phyloP scores from a whole-genome alignment of 805 yeast genomes.

The Sugiyamaella americana region DNA sequence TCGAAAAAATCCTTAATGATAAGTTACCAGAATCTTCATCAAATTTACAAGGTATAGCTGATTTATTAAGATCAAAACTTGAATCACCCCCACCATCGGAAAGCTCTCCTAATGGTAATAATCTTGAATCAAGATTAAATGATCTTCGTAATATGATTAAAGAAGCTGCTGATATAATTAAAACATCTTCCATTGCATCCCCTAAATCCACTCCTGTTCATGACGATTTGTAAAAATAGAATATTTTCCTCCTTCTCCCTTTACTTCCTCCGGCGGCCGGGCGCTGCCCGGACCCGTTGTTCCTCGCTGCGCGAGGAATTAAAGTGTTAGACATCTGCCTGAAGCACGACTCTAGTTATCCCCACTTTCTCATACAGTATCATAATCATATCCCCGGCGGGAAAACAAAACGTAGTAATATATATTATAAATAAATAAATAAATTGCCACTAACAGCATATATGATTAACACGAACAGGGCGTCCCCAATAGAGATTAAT shows the following conservation, averaged over 20 bases:
- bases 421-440: too few relatives aligned
- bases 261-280: too few relatives aligned
- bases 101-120: neutral
- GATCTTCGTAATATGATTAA: constrained; percentile 7
- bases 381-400: too few relatives aligned
- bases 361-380: too few relatives aligned
- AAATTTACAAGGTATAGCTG: neutral
- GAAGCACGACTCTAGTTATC: too few relatives aligned
- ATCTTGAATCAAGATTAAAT: neutral
- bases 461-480: constrained; percentile 34
- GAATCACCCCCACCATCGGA: neutral
- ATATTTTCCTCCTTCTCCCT: neutral
- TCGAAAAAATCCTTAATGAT: neutral
- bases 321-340: too few relatives aligned
- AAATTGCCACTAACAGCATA: constrained; percentile 7
- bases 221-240: constrained; percentile 14
- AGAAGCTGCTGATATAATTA: constrained; percentile 2
- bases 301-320: too few relatives aligned
- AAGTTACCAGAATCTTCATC: neutral
- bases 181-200: neutral
- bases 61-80: neutral
- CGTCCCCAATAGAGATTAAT: constrained; percentile 45
- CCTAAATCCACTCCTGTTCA: constrained; percentile 9
- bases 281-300: too few relatives aligned
- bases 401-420: too few relatives aligned